Conservation (phyloP, 164 flowering plant genomes). For the Aristolochia fimbriata region DNA sequence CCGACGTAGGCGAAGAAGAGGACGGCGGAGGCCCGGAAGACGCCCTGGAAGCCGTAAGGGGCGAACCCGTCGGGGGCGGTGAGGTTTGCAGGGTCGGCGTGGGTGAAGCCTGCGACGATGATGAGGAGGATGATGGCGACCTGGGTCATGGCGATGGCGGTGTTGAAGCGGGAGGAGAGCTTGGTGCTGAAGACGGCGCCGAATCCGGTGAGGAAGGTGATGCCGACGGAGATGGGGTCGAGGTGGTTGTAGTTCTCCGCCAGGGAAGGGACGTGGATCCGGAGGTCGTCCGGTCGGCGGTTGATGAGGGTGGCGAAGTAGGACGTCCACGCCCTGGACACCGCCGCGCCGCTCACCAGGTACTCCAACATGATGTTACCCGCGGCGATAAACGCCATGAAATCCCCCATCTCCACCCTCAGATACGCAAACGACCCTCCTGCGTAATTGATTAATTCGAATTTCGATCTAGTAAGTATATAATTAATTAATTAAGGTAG, state of each 20-base stretch:
- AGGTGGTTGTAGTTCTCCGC: slow-evolving; percentile 33
- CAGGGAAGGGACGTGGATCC: slow-evolving; percentile 18
- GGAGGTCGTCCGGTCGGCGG: slow-evolving; percentile 12
- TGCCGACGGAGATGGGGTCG: slow-evolving; percentile 49
- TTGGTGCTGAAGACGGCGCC: slow-evolving; percentile 34
- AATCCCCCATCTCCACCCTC: slow-evolving; percentile 71
- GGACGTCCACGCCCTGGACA: slow-evolving; percentile 65
- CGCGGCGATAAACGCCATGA: slow-evolving; percentile 64
- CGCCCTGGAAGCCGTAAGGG: slow-evolving; percentile 40
- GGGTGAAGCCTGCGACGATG: slow-evolving; percentile 37
- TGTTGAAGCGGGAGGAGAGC: slow-evolving; percentile 47
- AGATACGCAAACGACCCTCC: slow-evolving; percentile 76
- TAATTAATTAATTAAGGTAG: too few species aligned
- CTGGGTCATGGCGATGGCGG: slow-evolving; percentile 36
- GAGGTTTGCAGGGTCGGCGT: slow-evolving; percentile 32
- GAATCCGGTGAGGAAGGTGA: slow-evolving; percentile 17
- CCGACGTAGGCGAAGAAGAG: slow-evolving; percentile 57
- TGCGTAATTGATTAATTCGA: too few species aligned
- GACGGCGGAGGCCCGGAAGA: slow-evolving; percentile 52
- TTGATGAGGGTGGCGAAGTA: slow-evolving; percentile 59
- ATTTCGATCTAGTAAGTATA: too few species aligned
- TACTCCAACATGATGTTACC: slow-evolving; percentile 67
- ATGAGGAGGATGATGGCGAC: slow-evolving; percentile 38
- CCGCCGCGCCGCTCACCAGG: slow-evolving; percentile 45
- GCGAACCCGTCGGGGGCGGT: slow-evolving; percentile 29